Conservation (phyloP, 345 rosid genomes). For the Camelina sativa region DNA sequence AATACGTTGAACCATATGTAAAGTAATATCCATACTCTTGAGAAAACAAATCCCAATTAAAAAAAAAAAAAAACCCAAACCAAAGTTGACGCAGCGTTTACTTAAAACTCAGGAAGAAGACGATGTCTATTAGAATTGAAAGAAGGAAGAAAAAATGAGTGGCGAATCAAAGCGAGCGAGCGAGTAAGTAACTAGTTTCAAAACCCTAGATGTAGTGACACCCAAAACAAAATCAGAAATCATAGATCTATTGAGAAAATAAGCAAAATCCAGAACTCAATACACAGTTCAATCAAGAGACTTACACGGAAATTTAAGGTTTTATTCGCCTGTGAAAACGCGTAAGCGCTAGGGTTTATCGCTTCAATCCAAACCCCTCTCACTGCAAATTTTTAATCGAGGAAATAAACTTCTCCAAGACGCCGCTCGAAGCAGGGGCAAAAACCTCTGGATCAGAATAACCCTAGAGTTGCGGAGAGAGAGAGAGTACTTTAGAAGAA, state of each 20-base stretch:
- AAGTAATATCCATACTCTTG: too few species aligned
- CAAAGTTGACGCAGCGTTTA: neutral
- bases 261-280: constrained; percentile 13
- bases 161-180: constrained; percentile 19
- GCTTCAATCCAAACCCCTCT: constrained; percentile 28
- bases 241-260: constrained; percentile 36
- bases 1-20: too few species aligned
- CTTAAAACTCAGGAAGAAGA: neutral
- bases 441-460: constrained; percentile 24
- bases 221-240: constrained; percentile 25
- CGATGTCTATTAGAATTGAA: neutral
- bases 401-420: neutral
- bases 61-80: neutral
- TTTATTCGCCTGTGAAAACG: neutral
- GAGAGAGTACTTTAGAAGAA: neutral
- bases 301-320: constrained; percentile 39
- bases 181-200: neutral
- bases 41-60: neutral
- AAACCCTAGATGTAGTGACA: constrained; percentile 30
- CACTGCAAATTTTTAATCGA: neutral
- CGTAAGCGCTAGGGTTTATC: constrained; percentile 46
- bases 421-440: constrained; percentile 24
- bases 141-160: neutral
- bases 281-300: neutral
- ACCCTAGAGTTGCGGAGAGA: constrained; percentile 24